Conservation (phyloP, 192 early-diverging fungal genomes). For the Entophlyctis luteolus region DNA sequence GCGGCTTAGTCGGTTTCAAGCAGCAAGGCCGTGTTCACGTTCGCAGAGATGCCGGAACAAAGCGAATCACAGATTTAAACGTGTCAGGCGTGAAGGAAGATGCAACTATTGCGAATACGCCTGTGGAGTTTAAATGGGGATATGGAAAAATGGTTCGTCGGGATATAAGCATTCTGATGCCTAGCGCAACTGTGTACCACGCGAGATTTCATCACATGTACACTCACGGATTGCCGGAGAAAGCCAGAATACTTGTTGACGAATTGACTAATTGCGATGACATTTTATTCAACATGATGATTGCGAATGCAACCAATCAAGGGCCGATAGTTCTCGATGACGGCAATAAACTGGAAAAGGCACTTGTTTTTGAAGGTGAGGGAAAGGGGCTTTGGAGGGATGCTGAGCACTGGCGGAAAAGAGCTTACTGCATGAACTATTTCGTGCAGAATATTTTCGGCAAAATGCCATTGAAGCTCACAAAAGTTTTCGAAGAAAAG, state of each 20-base stretch:
- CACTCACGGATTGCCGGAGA: slow-evolving; percentile 4
- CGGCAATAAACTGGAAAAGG: slow-evolving; percentile 1
- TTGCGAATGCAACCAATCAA: slow-evolving; percentile 25
- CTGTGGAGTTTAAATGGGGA: slow-evolving; percentile 2
- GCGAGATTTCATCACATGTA: slow-evolving; percentile 27
- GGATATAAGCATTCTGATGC: slow-evolving; percentile 27
- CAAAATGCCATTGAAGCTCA: slow-evolving; percentile 15
- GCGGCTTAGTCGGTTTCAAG: slow-evolving; percentile 29
- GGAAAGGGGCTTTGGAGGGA: slow-evolving; percentile 20
- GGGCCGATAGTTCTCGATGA: slow-evolving; percentile 25
- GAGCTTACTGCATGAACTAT: slow-evolving; percentile 16
- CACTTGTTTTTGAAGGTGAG: neutral
- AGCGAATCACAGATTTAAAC: neutral
- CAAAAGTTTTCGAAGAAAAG: neutral
- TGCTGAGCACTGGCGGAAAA: slow-evolving; percentile 12
- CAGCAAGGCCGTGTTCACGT: slow-evolving; percentile 29
- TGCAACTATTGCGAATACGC: neutral
- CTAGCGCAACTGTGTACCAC: slow-evolving; percentile 28
- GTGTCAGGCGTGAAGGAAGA: neutral
- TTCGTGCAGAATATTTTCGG: slow-evolving; percentile 20
- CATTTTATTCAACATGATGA: slow-evolving; percentile 35
- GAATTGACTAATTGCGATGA: slow-evolving; percentile 35
- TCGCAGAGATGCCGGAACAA: neutral
- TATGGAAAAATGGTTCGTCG: slow-evolving; percentile 1
- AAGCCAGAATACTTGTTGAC: slow-evolving; percentile 19